phyloP scores from a whole-genome alignment of 495 filamentous ascomycete genomes.

The Podospora didyma region DNA sequence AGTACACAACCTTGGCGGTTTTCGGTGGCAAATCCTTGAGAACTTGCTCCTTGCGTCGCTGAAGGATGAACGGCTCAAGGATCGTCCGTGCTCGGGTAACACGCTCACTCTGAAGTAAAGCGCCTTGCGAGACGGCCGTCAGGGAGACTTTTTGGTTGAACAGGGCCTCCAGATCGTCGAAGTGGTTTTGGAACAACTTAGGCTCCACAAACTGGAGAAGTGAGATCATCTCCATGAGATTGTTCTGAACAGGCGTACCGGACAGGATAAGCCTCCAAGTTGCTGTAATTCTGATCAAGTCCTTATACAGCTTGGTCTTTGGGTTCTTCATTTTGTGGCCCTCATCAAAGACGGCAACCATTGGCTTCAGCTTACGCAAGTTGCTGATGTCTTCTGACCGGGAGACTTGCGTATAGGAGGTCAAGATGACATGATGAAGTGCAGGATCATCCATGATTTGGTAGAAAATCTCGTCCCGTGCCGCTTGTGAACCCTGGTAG shows the following conservation, averaged over 20 bases:
- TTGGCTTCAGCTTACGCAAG: slow-evolving; percentile 39
- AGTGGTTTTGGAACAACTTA: slow-evolving; percentile 67
- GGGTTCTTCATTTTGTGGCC: slow-evolving; percentile 89
- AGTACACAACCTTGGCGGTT: slow-evolving; percentile 69
- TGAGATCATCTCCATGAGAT: slow-evolving; percentile 83
- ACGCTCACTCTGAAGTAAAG: slow-evolving; percentile 77
- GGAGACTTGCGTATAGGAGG: slow-evolving; percentile 65
- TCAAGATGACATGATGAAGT: slow-evolving; percentile 79
- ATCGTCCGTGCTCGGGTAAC: slow-evolving; percentile 84
- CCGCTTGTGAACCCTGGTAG: slow-evolving; percentile 70
- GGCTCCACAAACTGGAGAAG: slow-evolving; percentile 91
- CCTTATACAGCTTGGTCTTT: slow-evolving; percentile 72
- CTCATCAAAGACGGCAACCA: slow-evolving; percentile 84
- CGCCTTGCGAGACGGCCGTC: slow-evolving; percentile 65
- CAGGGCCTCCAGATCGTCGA: slow-evolving; percentile 70
- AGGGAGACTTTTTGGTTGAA: slow-evolving; percentile 90
- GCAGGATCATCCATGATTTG: slow-evolving; percentile 58
- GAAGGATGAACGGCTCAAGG: slow-evolving; percentile 90
- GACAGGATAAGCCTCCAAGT: slow-evolving; percentile 81
- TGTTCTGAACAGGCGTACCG: slow-evolving; percentile 94
- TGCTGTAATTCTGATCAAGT: slow-evolving; percentile 72
- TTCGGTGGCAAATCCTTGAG: slow-evolving; percentile 83
- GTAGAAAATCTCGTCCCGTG: slow-evolving; percentile 62
- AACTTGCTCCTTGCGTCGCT: slow-evolving; percentile 93
- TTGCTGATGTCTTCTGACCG: slow-evolving; percentile 36